Evolutionary conservation across 2,329 filamentous ascomycete species (phyloP), one percentile per base, ranked within the genome.

Genomic region (Arthrobotrys iridis): DNA sequence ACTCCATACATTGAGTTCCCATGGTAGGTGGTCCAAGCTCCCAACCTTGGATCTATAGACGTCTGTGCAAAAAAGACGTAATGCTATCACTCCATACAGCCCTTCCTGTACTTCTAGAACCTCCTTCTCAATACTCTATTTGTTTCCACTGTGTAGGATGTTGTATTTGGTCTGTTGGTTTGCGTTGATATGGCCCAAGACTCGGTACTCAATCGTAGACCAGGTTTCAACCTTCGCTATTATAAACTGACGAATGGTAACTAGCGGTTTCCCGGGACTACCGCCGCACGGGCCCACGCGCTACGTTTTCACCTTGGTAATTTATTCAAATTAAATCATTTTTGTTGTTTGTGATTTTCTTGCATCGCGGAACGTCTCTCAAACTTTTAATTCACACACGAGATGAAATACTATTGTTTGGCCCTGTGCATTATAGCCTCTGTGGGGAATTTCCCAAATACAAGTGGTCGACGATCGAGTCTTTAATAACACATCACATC

Each of bases 171-270:
- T 2, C 28, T 20, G 26, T 50, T 28, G 33, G 7, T 52, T 64
- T 64, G 60, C 35, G 60, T 64, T 64, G 60, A 33, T 28, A 41
- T 22, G 6, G 45, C 52, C 60, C 59, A 64, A 64, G 45, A 64
- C 59, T 64, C 59, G 59, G 59, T 11, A 41, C 26, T 28, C 28
- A 15, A 20, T 5, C 37, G 11, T 30, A 15, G 26, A 45, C 60
- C 60, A 30, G 43, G 60, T 64, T 64, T 43, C 52, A 13, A 24
- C 30, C 13, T 22, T 58, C 15, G 40, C 28, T 33, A 57, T 66
- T 66, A 41, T 66, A 66, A 66, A 66, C 46, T 45, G 66, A 40
- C 67, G 58, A 72, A 72, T 72, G 45, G 46, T 18, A 55, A 26
- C 28, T 26, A 20, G 33, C 45, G n/a, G 26, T 43, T 45, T 64